Evolutionary conservation across 2,329 filamentous ascomycete species (phyloP).

Genomic region (Penicillium sp.): DNA sequence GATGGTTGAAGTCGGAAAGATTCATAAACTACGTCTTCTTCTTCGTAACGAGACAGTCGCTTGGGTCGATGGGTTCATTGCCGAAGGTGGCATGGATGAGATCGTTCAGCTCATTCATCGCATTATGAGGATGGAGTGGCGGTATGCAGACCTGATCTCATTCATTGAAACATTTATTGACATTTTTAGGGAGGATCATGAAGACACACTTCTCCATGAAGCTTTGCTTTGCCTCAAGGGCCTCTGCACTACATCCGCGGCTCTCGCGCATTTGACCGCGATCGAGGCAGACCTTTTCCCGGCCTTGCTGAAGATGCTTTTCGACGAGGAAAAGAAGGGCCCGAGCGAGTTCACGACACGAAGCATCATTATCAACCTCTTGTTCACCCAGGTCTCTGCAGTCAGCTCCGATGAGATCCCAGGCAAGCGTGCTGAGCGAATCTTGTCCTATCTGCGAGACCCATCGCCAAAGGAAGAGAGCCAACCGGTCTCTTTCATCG

Average conservation of each 20-base stretch:
- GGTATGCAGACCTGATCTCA: slow-evolving; percentile 50
- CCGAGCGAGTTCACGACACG: slow-evolving; percentile 95
- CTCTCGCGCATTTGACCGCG: slow-evolving; percentile 71
- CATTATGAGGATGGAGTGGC: slow-evolving; percentile 96
- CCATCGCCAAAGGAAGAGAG: slow-evolving; percentile 69
- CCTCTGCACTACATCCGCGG: slow-evolving; percentile 83
- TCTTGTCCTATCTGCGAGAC: slow-evolving; percentile 75
- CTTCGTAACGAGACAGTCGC: slow-evolving; percentile 90
- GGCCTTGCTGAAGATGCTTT: slow-evolving; percentile 78
- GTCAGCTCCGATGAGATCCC: slow-evolving; percentile 59
- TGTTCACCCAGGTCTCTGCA: slow-evolving; percentile 81
- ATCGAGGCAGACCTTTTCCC: slow-evolving; percentile 81
- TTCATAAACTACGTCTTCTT: slow-evolving; percentile 86
- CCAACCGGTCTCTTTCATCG: slow-evolving; percentile 75
- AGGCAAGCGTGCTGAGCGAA: slow-evolving; percentile 59
- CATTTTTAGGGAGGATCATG: slow-evolving; percentile 74
- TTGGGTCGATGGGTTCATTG: slow-evolving; percentile 91
- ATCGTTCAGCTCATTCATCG: slow-evolving; percentile 79
- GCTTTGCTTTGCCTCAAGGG: slow-evolving; percentile 89
- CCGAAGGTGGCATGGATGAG: slow-evolving; percentile 85
- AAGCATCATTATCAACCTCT: slow-evolving; percentile 78
- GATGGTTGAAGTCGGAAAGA: slow-evolving; percentile 82
- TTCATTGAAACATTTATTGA: slow-evolving; percentile 19
- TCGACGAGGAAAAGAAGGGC: slow-evolving; percentile 96
- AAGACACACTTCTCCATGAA: slow-evolving; percentile 88